phyloP scores from a whole-genome alignment of 2,329 filamentous ascomycete species.

The Scortechinia acanthostroma region DNA sequence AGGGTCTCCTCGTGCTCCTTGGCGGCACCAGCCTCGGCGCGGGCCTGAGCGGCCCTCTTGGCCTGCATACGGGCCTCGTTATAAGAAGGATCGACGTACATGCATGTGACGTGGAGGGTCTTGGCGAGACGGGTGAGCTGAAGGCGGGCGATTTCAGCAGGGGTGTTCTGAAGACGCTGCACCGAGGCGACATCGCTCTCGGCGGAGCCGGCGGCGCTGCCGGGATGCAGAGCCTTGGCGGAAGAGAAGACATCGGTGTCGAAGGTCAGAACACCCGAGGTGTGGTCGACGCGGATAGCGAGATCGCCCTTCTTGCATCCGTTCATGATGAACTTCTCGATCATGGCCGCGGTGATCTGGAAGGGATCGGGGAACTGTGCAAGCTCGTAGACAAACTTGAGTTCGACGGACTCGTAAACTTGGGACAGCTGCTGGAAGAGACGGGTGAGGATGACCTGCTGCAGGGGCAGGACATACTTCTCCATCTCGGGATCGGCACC shows the following conservation, averaged over 20 bases:
- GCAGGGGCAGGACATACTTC: constrained; percentile 88
- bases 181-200: constrained; percentile 79
- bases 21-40: constrained; percentile 81
- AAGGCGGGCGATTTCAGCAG: constrained; percentile 92
- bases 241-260: constrained; percentile 98
- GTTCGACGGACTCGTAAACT: constrained; percentile 95
- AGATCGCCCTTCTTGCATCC: constrained; percentile 99
- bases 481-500: constrained; percentile 91
- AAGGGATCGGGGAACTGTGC: constrained; percentile 95
- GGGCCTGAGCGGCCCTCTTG: constrained; percentile 72
- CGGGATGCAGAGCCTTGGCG: constrained; percentile 81
- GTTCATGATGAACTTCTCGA: constrained; percentile 99
- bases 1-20: constrained; percentile 83
- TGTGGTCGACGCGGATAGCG: constrained; percentile 91
- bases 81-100: constrained; percentile 88
- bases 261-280: constrained; percentile 89
- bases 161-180: constrained; percentile 93
- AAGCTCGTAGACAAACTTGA: constrained; percentile 85
- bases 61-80: constrained; percentile 74
- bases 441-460: constrained; percentile 96
- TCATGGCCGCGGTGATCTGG: constrained; percentile 80
- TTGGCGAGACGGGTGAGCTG: constrained; percentile 88
- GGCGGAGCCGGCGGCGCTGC: constrained; percentile 77
- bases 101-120: constrained; percentile 84
- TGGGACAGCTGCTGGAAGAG: constrained; percentile 98